These are phyloP conservation scores for Cutaneotrichosporon spelunceum DNA, from an alignment of 1,284 basidiomycete species.

Conservation along the genomic window DNA sequence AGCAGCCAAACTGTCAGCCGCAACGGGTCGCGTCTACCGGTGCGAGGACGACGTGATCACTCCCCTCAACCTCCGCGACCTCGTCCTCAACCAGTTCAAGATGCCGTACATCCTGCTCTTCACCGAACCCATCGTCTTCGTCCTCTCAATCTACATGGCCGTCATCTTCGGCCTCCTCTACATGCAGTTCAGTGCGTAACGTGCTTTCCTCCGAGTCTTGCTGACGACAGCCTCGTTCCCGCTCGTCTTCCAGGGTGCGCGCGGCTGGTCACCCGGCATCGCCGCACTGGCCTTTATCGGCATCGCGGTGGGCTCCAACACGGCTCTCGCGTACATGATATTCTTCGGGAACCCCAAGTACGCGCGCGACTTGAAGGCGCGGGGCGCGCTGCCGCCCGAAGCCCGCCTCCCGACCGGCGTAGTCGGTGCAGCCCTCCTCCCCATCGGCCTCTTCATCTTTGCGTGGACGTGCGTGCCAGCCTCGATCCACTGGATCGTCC, in stretches of 20 bases:
- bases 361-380: slow-evolving; percentile 16
- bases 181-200: slow-evolving; percentile 19
- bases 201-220: slow-evolving; percentile 25
- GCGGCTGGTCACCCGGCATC: slow-evolving; percentile 53
- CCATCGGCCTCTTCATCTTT: slow-evolving; percentile 45
- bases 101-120: slow-evolving; percentile 51
- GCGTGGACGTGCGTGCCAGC: slow-evolving; percentile 59
- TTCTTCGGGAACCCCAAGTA: slow-evolving; percentile 35
- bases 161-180: slow-evolving; percentile 50
- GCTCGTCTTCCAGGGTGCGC: slow-evolving; percentile 40
- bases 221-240: slow-evolving; percentile 45
- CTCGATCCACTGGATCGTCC: slow-evolving; percentile 60
- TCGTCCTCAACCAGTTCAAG: slow-evolving; percentile 47
- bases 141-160: slow-evolving; percentile 44
- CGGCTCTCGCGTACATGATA: slow-evolving; percentile 60
- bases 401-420: slow-evolving; percentile 62
- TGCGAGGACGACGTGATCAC: slow-evolving; percentile 49
- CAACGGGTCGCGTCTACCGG: slow-evolving; percentile 48
- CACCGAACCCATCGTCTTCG: slow-evolving; percentile 52
- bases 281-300: slow-evolving; percentile 65
- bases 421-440: slow-evolving; percentile 59
- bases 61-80: slow-evolving; percentile 34
- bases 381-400: slow-evolving; percentile 34
- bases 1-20: slow-evolving; percentile 42
- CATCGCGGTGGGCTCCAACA: slow-evolving; percentile 59